These are phyloP conservation scores for Nicotiana attenuata DNA, from an alignment of 257 asterid genomes.

Conservation along the genomic window DNA sequence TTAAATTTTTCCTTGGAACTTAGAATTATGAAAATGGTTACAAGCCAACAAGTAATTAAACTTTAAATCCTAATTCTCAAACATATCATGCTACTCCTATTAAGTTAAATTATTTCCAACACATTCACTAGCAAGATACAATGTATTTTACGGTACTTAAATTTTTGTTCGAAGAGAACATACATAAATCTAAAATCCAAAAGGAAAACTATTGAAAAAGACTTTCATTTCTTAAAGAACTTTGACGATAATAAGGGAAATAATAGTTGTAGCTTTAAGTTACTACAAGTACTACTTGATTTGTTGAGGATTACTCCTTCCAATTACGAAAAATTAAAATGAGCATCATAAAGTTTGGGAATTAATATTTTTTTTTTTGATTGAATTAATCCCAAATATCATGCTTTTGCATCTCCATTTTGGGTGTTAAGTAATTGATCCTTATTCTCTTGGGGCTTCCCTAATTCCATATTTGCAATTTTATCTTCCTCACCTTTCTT, in stretches of 20 bases:
- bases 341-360: neutral
- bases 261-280: neutral
- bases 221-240: neutral
- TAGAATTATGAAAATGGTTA: too few relatives aligned
- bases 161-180: too few relatives aligned
- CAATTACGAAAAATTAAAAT: neutral
- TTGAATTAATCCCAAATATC: neutral
- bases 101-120: too few relatives aligned
- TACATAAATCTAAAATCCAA: neutral
- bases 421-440: conserved; percentile 3
- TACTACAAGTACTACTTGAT: neutral
- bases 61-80: too few relatives aligned
- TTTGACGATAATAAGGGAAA: neutral
- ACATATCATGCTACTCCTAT: too few relatives aligned
- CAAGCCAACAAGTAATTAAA: too few relatives aligned
- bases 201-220: neutral
- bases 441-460: conserved; percentile 6
- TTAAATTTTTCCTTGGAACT: too few relatives aligned
- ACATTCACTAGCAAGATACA: too few relatives aligned
- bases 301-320: neutral
- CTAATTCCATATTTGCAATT: conserved; percentile 36
- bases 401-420: neutral
- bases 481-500: conserved; percentile 21
- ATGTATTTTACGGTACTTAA: too few relatives aligned
- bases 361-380: neutral